Evolutionary conservation across 495 filamentous ascomycete species (phyloP), one percentile per base, ranked within the genome.

Genomic region (Glonium stellatum): DNA sequence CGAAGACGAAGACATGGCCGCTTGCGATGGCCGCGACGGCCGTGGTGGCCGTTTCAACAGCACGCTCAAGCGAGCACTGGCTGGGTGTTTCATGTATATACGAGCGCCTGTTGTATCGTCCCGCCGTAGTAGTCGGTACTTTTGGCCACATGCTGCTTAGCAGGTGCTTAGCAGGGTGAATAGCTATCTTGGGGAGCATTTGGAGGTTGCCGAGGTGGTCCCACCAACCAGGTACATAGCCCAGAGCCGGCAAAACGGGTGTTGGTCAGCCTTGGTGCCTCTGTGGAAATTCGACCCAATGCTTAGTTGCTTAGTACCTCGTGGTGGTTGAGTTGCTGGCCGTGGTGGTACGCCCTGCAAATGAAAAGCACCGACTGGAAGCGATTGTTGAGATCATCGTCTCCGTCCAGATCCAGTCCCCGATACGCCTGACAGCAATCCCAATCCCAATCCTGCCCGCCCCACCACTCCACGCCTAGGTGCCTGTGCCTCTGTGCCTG

Each of bases 361-460:
- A 51, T 23, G 18, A 50, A 21, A 50, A 23, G 47, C 21, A 50
- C 22, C 48, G 18, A 25, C 48, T 31, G 2, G 48, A 23, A 31
- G 48, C 48, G 25, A 9, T 22, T 25, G 11, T 23, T 51, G 23
- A 23, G 48, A 51, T 25, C 48, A 51, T 9, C 48, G 48, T 51
- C 19, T 18, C 48, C 6, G 48, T 51, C 21, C 47, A 50, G 47
- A 50, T 50, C 47, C 48, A 44, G 39, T 31, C 39, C 48, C 8
- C 48, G 48, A 51, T 22, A 15, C 21, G 48, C 48, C 48, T 15
- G 21, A 27, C 48, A 23, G 39, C 39, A 50, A 25, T 15, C 21
- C 48, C 48, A 25, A 31, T 51, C 48, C 48, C 48, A 51, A 51
- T 51, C 48, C 13, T 27, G 48, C 48, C 21, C 48, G 19, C n/a